A percentile compares a stretch with the other conserved stretches of the same genome.
Evolutionary conservation across 2,329 filamentous ascomycete genomes (phyloP).

Genomic region (Raffaelea deltoideospora): DNA sequence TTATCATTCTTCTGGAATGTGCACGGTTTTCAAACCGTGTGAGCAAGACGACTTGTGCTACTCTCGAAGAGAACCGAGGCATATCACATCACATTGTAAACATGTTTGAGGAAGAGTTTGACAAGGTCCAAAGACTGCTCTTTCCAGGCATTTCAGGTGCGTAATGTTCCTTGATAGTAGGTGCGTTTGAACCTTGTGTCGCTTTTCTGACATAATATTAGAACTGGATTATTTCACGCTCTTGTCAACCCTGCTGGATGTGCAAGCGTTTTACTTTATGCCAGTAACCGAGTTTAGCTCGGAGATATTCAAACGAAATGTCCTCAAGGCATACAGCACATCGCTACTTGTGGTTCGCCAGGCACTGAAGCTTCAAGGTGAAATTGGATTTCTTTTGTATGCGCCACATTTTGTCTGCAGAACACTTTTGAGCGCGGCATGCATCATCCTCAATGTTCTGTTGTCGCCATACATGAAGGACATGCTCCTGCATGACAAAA

Average conservation of each 20-base stretch:
- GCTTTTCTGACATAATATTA: conserved; percentile 13
- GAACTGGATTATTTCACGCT: conserved; percentile 33
- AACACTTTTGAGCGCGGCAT: conserved; percentile 27
- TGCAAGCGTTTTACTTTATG: conserved; percentile 37
- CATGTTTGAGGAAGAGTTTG: conserved; percentile 36
- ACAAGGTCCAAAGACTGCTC: conserved; percentile 29
- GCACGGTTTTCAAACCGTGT: conserved; percentile 35
- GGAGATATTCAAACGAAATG: conserved; percentile 26
- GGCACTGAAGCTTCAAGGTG: conserved; percentile 25
- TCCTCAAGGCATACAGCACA: conserved; percentile 31
- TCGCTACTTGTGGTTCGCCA: conserved; percentile 28
- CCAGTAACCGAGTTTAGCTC: conserved; percentile 23
- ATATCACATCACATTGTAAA: conserved; percentile 30
- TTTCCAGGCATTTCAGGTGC: conserved; percentile 30
- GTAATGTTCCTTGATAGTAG: conserved; percentile 3
- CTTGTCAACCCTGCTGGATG: conserved; percentile 33
- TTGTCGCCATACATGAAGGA: conserved; percentile 27
- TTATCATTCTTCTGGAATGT: conserved; percentile 30
- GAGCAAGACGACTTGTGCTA: conserved; percentile 30
- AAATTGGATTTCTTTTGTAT: conserved; percentile 25
- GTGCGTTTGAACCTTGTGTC: neutral
- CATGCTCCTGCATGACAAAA: conserved; percentile 12
- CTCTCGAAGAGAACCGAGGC: conserved; percentile 28
- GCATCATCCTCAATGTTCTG: conserved; percentile 28
- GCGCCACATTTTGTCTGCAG: conserved; percentile 35